Conservation (phyloP, 495 filamentous ascomycete species). For the Parathielavia hyrcaniae region DNA sequence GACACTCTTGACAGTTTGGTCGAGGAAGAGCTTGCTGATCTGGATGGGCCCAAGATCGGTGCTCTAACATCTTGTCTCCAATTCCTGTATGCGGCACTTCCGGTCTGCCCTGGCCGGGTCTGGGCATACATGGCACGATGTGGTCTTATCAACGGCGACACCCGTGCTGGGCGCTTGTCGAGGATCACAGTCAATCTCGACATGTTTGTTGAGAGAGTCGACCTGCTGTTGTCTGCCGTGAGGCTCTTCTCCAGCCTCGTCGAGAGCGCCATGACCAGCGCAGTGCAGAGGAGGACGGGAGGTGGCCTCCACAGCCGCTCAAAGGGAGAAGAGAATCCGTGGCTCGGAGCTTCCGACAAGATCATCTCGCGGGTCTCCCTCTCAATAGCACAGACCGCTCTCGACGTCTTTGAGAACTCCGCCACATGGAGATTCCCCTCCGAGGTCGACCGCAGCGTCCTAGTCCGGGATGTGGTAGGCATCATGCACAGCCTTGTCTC, state of each 20-base stretch:
- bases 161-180: conserved; percentile 64
- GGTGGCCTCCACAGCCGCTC: conserved; percentile 48
- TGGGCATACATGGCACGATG: conserved; percentile 86
- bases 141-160: conserved; percentile 63
- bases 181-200: conserved; percentile 70
- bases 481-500: conserved; percentile 65
- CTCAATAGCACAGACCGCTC: conserved; percentile 61
- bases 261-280: conserved; percentile 65
- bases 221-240: conserved; percentile 66
- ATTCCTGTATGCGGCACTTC: conserved; percentile 65
- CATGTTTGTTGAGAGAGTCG: conserved; percentile 64
- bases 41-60: conserved; percentile 50
- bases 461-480: conserved; percentile 51
- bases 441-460: conserved; percentile 54
- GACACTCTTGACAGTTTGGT: conserved; percentile 76
- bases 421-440: conserved; percentile 74
- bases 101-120: conserved; percentile 68
- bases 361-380: conserved; percentile 65
- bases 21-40: conserved; percentile 50
- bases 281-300: conserved; percentile 62
- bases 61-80: conserved; percentile 68
- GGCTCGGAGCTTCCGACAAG: conserved; percentile 68
- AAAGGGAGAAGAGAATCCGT: conserved; percentile 48
- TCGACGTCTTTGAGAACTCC: conserved; percentile 77
- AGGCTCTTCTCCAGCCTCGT: conserved; percentile 67